phyloP scores from a whole-genome alignment of 1,139 yeast species.

The Diutina rugosa region DNA sequence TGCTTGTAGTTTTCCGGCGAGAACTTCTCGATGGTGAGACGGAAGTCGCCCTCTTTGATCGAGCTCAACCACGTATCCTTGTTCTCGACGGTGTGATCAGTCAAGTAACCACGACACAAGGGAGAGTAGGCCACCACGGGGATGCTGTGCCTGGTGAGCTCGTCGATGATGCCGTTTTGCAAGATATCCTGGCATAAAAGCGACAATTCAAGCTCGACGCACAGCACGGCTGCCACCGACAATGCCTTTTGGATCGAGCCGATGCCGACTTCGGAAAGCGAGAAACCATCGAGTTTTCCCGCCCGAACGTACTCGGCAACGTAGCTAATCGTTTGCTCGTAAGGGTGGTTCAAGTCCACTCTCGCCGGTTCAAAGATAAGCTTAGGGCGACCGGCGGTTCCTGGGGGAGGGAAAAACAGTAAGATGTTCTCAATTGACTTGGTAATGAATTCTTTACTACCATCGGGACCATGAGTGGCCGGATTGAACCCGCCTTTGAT shows the following conservation, averaged over 20 bases:
- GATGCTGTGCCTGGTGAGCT: constrained; percentile 31
- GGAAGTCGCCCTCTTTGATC: constrained; percentile 38
- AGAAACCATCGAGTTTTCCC: constrained; percentile 53
- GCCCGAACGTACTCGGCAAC: constrained; percentile 37
- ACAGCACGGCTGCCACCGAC: constrained; percentile 35
- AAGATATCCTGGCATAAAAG: constrained; percentile 49
- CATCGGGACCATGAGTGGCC: constrained; percentile 28
- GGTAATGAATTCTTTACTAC: constrained; percentile 32
- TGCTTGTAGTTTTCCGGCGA: constrained; percentile 37
- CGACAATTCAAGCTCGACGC: constrained; percentile 69
- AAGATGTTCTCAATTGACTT: constrained; percentile 37
- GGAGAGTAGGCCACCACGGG: constrained; percentile 76
- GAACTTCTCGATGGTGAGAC: constrained; percentile 46
- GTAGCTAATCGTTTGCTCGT: constrained; percentile 35
- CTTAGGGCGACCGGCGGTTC: constrained; percentile 11
- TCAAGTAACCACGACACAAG: constrained; percentile 63
- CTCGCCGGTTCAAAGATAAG: constrained; percentile 64
- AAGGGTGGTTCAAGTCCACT: constrained; percentile 37
- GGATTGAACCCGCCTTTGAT: constrained; percentile 52
- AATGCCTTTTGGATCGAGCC: constrained; percentile 45
- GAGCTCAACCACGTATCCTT: constrained; percentile 14
- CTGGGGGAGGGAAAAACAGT: constrained; percentile 30
- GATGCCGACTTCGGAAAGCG: constrained; percentile 59
- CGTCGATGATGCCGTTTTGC: constrained; percentile 47
- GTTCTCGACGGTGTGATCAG: constrained; percentile 40